phyloP scores from a whole-genome alignment of 1,284 basidiomycete species.

The Leccinum pachyderme region DNA sequence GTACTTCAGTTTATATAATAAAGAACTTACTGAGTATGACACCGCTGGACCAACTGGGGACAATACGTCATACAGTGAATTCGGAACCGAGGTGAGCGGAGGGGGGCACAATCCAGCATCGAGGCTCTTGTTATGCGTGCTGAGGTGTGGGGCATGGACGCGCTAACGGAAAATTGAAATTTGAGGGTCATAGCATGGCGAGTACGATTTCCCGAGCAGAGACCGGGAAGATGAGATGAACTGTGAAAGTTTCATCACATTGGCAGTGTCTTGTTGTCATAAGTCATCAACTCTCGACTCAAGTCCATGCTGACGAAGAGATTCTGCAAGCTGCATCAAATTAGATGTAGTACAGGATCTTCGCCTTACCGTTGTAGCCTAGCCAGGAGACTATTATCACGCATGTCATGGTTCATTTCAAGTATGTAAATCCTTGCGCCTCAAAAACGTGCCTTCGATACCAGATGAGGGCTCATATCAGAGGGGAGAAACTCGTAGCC shows the following conservation, averaged over 20 bases:
- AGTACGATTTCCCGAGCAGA: constrained; percentile 2
- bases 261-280: not conserved
- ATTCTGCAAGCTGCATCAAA: not conserved
- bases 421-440: not conserved
- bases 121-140: not conserved
- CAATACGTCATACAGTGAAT: constrained; percentile 4
- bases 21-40: too few species aligned
- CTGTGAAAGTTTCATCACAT: not conserved
- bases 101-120: not conserved
- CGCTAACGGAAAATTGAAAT: not conserved
- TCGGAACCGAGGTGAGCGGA: not conserved
- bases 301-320: not conserved
- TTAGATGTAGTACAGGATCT: not conserved
- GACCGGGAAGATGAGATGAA: not conserved
- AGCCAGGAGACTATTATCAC: not conserved
- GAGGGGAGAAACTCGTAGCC: not conserved
- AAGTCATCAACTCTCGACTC: not conserved
- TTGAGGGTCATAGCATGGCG: not conserved
- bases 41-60: not conserved
- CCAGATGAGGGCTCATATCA: not conserved
- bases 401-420: constrained; percentile 3
- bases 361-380: not conserved
- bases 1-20: too few species aligned
- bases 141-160: not conserved
- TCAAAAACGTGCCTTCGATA: not conserved